A percentile compares a stretch with the other conserved stretches of the same genome.
Evolutionary conservation across 768 basidiomycete species (phyloP).

Genomic region (Auricularia heimuer): DNA sequence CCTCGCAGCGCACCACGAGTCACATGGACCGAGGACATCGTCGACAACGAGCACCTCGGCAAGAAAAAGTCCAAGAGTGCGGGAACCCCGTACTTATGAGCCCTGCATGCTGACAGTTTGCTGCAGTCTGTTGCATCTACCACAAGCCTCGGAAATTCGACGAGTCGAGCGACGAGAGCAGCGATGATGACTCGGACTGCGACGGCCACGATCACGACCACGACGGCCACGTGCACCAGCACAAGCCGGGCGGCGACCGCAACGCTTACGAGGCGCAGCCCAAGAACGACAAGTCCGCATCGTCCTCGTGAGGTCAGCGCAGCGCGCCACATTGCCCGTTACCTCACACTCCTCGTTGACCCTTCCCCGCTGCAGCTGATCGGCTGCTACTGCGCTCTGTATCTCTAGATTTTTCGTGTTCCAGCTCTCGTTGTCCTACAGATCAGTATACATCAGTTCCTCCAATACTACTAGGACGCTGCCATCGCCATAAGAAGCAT

Average conservation of each 20-base stretch:
- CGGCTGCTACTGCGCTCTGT: neutral
- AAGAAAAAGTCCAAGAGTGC: constrained; percentile 90
- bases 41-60: constrained; percentile 86
- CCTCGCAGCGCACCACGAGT: constrained; percentile 46
- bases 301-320: neutral
- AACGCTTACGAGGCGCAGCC: constrained; percentile 30
- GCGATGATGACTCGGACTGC: constrained; percentile 41
- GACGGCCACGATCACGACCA: constrained; percentile 18
- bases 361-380: too few relatives aligned
- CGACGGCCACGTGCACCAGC: constrained; percentile 15
- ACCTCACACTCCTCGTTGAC: too few relatives aligned
- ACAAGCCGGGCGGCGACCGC: constrained; percentile 12
- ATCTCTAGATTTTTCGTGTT: neutral
- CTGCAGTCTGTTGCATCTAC: constrained; percentile 90
- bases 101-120: too few relatives aligned
- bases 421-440: neutral
- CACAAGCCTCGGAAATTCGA: constrained; percentile 73
- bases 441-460: neutral
- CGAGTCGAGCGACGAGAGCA: constrained; percentile 65
- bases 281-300: constrained; percentile 9
- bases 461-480: neutral
- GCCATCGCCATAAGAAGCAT: neutral
- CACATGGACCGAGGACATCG: constrained; percentile 73
- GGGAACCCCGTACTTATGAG: constrained; percentile 14
- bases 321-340: neutral